Percentiles rank a stretch among this genome's conserved stretches.
Conservation (phyloP, 352 stramenopile species). For the Phytopythium sindhum region DNA sequence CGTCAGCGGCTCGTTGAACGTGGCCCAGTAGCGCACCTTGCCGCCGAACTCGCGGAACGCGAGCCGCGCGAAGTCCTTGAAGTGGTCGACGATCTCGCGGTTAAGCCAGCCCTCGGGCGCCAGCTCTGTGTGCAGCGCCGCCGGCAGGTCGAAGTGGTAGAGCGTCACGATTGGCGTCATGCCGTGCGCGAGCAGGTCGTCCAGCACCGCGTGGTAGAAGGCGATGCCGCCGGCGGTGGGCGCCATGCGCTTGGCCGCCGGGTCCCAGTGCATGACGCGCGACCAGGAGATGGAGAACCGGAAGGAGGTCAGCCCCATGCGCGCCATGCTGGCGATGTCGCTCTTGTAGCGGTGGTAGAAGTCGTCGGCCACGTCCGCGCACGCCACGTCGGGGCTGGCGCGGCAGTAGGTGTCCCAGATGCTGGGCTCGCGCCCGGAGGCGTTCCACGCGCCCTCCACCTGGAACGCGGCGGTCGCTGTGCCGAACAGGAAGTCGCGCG, state of each 20-base stretch:
- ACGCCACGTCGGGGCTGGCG: slow-evolving; percentile 44
- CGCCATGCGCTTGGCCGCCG: slow-evolving; percentile 21
- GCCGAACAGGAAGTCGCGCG: slow-evolving; percentile 24
- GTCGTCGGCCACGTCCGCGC: slow-evolving; percentile 86
- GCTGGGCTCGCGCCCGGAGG: slow-evolving; percentile 18
- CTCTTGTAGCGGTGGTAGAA: slow-evolving; percentile 85
- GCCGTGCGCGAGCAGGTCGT: slow-evolving; percentile 57
- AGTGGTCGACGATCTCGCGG: slow-evolving; percentile 52
- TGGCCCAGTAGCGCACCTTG: slow-evolving; percentile 93
- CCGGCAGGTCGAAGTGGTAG: slow-evolving; percentile 95
- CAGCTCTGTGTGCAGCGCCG: slow-evolving; percentile 77
- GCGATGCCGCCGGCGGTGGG: slow-evolving; percentile 75
- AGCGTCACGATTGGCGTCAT: slow-evolving; percentile 91
- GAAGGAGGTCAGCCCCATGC: slow-evolving; percentile 88
- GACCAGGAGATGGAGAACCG: slow-evolving; percentile 91
- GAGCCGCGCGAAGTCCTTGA: slow-evolving; percentile 86
- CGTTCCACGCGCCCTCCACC: slow-evolving; percentile 21
- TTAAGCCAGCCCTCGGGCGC: slow-evolving; percentile 66
- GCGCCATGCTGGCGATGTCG: slow-evolving; percentile 90
- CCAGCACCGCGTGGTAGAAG: slow-evolving; percentile 91
- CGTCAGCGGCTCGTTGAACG: slow-evolving; percentile 93
- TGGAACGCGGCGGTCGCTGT: slow-evolving; percentile 23
- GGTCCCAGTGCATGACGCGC: slow-evolving; percentile 78
- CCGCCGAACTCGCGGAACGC: slow-evolving; percentile 90
- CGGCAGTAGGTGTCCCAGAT: slow-evolving; percentile 26